Conservation (phyloP, 768 basidiomycete genomes). For the Rhizopogon vinicolor region DNA sequence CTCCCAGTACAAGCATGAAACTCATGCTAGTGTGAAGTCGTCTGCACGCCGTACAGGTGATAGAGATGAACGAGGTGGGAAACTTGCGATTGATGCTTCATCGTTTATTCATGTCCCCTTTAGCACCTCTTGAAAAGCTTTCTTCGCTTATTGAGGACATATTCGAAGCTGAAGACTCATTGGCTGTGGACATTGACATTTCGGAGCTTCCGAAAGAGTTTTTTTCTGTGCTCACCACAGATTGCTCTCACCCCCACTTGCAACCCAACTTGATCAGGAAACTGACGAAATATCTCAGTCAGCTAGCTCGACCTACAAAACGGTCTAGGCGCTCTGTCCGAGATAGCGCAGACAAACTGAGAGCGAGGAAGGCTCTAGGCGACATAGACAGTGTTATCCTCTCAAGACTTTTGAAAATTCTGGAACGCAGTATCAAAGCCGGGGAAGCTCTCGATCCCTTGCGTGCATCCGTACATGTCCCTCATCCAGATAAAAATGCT, state of each 20-base stretch:
- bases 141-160: constrained; percentile 75
- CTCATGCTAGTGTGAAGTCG: constrained; percentile 36
- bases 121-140: constrained; percentile 75
- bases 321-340: constrained; percentile 50
- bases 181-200: constrained; percentile 53
- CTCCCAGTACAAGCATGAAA: constrained; percentile 17
- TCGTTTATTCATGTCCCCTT: constrained; percentile 1
- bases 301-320: constrained; percentile 64
- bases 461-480: constrained; percentile 23
- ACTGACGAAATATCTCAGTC: constrained; percentile 61
- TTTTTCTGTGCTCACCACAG: constrained; percentile 59
- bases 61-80: constrained; percentile 68
- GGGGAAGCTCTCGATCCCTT: constrained; percentile 79
- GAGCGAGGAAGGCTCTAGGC: constrained; percentile 51
- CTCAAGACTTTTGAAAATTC: constrained; percentile 63
- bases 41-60: constrained; percentile 64
- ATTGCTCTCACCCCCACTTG: constrained; percentile 58
- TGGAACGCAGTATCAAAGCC: constrained; percentile 74
- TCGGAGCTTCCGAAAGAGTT: constrained; percentile 51
- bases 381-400: constrained; percentile 64
- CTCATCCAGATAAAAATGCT: constrained; percentile 15
- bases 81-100: not conserved
- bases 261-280: constrained; percentile 57
- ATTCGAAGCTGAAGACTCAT: constrained; percentile 73
- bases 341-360: constrained; percentile 38